Conservation (phyloP, 2,329 filamentous ascomycete species). For the Colletotrichum somersetense region DNA sequence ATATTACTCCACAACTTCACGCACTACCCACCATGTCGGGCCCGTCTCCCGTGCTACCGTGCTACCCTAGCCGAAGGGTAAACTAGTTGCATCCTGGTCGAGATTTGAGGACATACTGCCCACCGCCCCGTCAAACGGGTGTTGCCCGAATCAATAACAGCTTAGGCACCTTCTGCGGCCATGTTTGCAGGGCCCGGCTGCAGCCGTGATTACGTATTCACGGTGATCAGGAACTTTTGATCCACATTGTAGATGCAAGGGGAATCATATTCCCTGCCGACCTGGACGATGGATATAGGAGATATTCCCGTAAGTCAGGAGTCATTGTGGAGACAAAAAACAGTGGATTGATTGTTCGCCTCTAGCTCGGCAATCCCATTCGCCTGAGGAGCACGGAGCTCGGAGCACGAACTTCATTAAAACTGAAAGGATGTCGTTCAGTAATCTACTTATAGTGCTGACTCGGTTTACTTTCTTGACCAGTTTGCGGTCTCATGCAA, state of each 20-base stretch:
- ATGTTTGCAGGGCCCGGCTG: not conserved
- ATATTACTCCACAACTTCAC: not conserved
- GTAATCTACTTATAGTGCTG: not conserved
- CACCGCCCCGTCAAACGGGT: not conserved
- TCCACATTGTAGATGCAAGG: not conserved
- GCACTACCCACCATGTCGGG: not conserved
- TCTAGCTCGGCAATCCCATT: not conserved
- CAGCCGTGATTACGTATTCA: not conserved
- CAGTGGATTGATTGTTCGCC: not conserved
- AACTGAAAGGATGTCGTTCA: not conserved
- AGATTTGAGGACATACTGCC: not conserved
- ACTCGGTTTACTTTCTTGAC: not conserved
- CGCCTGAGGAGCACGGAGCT: no score
- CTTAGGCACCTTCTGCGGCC: no score
- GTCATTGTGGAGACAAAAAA: not conserved
- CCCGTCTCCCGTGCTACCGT: not conserved
- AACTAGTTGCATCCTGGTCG: not conserved
- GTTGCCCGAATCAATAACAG: not conserved
- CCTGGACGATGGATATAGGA: not conserved
- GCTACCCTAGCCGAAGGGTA: not conserved
- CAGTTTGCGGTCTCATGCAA: not conserved
- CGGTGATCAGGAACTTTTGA: not conserved
- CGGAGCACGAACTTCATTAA: no score
- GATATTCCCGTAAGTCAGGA: not conserved
- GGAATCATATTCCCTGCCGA: not conserved